phyloP scores from a whole-genome alignment of 1,284 basidiomycete genomes.

The Austropuccinia psidii region DNA sequence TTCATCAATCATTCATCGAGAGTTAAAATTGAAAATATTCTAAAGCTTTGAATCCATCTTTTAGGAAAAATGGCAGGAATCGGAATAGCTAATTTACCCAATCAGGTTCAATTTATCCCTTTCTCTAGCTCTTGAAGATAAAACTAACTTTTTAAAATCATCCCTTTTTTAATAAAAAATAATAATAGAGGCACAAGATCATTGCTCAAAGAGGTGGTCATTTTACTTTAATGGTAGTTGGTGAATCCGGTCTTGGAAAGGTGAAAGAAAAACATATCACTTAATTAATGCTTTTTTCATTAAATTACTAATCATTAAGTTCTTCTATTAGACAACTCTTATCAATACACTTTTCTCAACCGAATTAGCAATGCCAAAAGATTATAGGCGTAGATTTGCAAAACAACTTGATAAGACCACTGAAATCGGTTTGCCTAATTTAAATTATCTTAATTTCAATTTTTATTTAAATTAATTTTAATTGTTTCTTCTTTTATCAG shows the following conservation, averaged over 20 bases:
- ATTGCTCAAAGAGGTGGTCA: constrained; percentile 94
- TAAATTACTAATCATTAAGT: neutral
- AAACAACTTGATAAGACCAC: constrained; percentile 99
- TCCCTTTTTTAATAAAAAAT: neutral
- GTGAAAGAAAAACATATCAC: constrained; percentile 37
- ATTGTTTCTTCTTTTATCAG: constrained; percentile 14
- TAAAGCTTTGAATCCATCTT: too few species aligned
- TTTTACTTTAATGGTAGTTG: constrained; percentile 99
- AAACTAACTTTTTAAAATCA: neutral
- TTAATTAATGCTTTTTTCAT: constrained; percentile 36
- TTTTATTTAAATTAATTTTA: neutral
- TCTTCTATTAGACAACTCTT: constrained; percentile 60
- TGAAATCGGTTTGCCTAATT: constrained; percentile 53
- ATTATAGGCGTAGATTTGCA: constrained; percentile 80
- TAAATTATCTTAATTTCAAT: neutral
- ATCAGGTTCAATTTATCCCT: constrained; percentile 65
- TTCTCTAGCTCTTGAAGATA: neutral
- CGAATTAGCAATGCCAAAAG: constrained; percentile 83
- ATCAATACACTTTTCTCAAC: constrained; percentile 99
- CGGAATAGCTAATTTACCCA: constrained; percentile 82
- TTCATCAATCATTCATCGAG: too few species aligned
- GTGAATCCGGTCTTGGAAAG: constrained; percentile 83
- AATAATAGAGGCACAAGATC: constrained; percentile 45
- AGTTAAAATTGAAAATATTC: too few species aligned
- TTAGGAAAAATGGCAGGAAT: constrained; percentile 39